Evolutionary conservation across 805 yeast genomes (phyloP).

Genomic region (Yamadazyma tumulicola): DNA sequence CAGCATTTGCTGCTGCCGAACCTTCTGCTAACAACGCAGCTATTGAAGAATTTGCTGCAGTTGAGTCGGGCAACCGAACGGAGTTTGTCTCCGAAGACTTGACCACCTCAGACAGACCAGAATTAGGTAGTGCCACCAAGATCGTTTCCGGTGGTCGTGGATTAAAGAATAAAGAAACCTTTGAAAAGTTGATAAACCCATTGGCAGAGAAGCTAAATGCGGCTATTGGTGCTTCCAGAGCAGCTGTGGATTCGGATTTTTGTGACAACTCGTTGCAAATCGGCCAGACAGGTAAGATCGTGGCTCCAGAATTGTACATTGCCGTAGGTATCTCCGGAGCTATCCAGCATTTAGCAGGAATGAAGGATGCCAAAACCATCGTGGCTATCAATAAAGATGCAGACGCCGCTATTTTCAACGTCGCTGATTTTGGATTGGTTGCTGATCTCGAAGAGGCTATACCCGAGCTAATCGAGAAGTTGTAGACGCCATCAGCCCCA

Average conservation of each 20-base stretch:
- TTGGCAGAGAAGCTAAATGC: conserved; percentile 82
- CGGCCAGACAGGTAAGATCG: conserved; percentile 97
- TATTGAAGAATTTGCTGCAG: conserved; percentile 47
- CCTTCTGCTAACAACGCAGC: conserved; percentile 27
- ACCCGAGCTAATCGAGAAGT: conserved; percentile 85
- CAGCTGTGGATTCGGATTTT: conserved; percentile 95
- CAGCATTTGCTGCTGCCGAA: conserved; percentile 57
- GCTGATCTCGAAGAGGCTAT: conserved; percentile 83
- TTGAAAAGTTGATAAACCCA: conserved; percentile 73
- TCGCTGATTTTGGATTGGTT: conserved; percentile 85
- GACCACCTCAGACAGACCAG: conserved; percentile 82
- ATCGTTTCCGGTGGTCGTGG: conserved; percentile 96
- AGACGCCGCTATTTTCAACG: conserved; percentile 89
- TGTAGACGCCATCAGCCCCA: too few relatives aligned
- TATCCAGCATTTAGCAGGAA: conserved; percentile 96
- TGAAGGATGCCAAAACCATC: conserved; percentile 92
- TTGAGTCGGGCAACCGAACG: conserved; percentile 37
- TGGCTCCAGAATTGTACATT: conserved; percentile 91
- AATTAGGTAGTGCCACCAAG: conserved; percentile 73
- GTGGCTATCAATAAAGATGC: conserved; percentile 94
- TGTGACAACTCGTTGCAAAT: conserved; percentile 96
- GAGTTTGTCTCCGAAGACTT: conserved; percentile 77
- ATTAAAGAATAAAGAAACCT: conserved; percentile 82
- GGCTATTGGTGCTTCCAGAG: conserved; percentile 96
- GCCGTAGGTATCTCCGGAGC: conserved; percentile 98